A percentile compares a stretch with the other conserved stretches of the same genome.
Conservation (phyloP, 352 stramenopile species). For the Pythium sukuiense region DNA sequence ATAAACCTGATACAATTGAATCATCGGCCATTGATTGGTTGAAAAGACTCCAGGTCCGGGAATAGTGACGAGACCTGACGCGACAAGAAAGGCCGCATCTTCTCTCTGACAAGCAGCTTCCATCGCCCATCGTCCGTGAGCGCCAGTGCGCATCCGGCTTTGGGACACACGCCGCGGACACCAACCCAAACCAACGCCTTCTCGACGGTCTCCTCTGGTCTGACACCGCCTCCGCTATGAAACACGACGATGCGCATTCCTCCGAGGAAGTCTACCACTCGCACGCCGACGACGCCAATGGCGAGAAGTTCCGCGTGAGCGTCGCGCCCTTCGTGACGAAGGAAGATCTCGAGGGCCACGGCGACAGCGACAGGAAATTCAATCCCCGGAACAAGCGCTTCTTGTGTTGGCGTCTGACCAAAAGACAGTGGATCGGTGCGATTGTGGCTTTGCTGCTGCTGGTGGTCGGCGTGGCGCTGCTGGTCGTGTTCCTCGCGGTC, state of each 20-base stretch:
- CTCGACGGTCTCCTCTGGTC: background rate
- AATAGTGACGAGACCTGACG: background rate
- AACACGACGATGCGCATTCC: background rate
- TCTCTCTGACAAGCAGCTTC: background rate
- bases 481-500: slow-evolving; percentile 68
- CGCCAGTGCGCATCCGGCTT: background rate
- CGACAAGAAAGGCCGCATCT: background rate
- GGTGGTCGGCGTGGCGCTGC: slow-evolving; percentile 43
- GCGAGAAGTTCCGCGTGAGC: slow-evolving; percentile 8
- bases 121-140: background rate
- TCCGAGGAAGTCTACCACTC: background rate
- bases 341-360: background rate
- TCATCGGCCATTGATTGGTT: background rate
- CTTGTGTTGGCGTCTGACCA: slow-evolving; percentile 55
- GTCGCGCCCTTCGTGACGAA: slow-evolving; percentile 11
- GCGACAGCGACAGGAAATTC: too few relatives aligned
- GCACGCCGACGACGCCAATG: background rate
- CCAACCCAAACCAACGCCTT: background rate
- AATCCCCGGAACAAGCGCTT: slow-evolving; percentile 48
- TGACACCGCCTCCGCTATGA: background rate
- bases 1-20: background rate
- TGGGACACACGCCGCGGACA: too few relatives aligned
- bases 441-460: slow-evolving; percentile 41
- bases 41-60: background rate
- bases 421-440: slow-evolving; percentile 47